Base-by-base conservation (phyloP, 257 asterid genomes). In the Primulina tabacum region DNA sequence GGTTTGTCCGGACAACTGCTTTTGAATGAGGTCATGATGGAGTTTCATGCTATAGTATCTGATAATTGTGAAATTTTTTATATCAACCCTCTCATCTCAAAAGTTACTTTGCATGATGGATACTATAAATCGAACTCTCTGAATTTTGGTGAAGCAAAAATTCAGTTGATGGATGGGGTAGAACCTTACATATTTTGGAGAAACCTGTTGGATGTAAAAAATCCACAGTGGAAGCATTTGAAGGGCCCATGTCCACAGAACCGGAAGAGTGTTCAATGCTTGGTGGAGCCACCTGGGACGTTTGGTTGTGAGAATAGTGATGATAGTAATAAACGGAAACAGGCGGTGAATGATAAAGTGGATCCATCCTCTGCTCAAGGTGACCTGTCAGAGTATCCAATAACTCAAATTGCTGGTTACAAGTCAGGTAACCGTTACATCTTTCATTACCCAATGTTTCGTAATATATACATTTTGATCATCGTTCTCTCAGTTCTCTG, bases 61-160 rank as follows among this genome's bases (percentile, higher is more conserved):
- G 81, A 50, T 63, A 69, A 71, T 52, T 72, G 71, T 67, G 77
- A 61, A 37, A 86, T 93, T 73, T 35, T 35, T 35, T 35, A 35
- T 35, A 35, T 35, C 40, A 35, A 35, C 4, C 40, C 40, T 6
- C 40, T 35, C 40, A 35, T 35, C 40, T 35, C 40, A 35, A 35
- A 35, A 35, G 40, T 35, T 35, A 35, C 40, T 35, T 35, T 35
- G 40, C 8, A 35, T 6, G 40, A 6, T 35, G 40, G 40, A 35
- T 35, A 8, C 40, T 35, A 35, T 35, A 35, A 35, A 35, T 35
- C 40, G 40, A 35, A 6, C 40, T 8, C 40, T 80, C 92, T 16
- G 80, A 79, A 85, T 97, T 77, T 79, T 76, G 99, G 99, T 66
- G 95, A 93, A 86, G 71, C 78, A 75, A 80, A 82, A 70, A 68